Evolutionary conservation across 2,329 filamentous ascomycete species (phyloP), one percentile per base, ranked within the genome.

Genomic region (Chrysoporthe austroafricana): DNA sequence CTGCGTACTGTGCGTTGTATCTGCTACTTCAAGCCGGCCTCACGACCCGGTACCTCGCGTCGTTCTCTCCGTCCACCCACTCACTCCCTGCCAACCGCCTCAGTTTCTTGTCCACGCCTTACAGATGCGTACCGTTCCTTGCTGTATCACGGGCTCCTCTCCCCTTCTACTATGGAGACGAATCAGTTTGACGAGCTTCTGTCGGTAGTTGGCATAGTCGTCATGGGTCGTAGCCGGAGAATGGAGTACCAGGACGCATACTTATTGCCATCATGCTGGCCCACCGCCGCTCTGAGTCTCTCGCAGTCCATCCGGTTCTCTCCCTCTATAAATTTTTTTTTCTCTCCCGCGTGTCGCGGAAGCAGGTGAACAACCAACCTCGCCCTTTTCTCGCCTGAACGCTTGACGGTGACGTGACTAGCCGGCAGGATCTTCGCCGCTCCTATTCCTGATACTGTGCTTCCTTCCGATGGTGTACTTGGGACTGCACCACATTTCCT

Each of bases 131-230:
- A 54, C 61, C 46, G 48, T 46, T n/a, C 39, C 3, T n/a, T 57
- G 2, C 3, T 39, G 54, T 57, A 13, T 18, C 34, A 57, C 54
- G 32, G 54, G 34, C 54, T 13, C 32, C 11, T 21, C 39, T 13
- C 54, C 32, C 2, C 26, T 39, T 13, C 21, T 36, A 58, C 62
- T 26, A 66, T 66, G 60, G 52, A 65, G 42, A 46, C 52, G 39
- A 18, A 34, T 43, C 3, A 63, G 39, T 48, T 48, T 63, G 54
- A 54, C 67, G 43, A 16, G 44, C 21, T 60, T 44, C 44, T 54
- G 54, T 68, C 66, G 66, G 66, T 63, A 66, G 50, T 56, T 54
- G 44, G 58, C 32, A 16, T 48, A 50, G 58, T 62, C 63, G 57
- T 62, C 58, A 66, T 66, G 50, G 64, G 50, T 48, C 50, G 42